These are phyloP conservation scores for Cajanus cajan DNA, from an alignment of 306 rosid species.

Conservation along the genomic window DNA sequence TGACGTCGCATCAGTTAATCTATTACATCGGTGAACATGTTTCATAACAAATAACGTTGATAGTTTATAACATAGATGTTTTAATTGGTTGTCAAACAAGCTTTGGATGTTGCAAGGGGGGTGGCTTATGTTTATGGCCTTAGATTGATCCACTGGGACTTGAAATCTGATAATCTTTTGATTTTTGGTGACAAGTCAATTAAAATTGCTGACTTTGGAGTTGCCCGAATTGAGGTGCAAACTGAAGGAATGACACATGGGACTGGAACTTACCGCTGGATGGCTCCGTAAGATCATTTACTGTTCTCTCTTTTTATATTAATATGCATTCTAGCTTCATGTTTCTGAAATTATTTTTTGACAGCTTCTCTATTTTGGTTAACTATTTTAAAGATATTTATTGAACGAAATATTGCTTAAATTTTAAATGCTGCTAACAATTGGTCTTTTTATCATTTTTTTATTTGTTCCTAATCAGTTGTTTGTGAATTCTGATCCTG, in stretches of 20 bases:
- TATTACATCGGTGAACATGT: background rate
- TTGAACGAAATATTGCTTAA: background rate
- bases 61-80: background rate
- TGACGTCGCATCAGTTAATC: background rate
- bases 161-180: conserved; percentile 93
- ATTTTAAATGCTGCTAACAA: background rate
- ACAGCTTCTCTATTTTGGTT: background rate
- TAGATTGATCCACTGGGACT: conserved; percentile 89
- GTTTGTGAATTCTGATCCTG: conserved; percentile 4
- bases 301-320: background rate
- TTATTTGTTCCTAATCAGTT: conserved; percentile 17
- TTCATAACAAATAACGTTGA: background rate
- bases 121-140: conserved; percentile 91
- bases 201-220: conserved; percentile 97
- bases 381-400: background rate
- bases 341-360: conserved; percentile 1
- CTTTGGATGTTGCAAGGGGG: conserved; percentile 96
- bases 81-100: conserved; percentile 89
- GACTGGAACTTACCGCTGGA: conserved; percentile 99
- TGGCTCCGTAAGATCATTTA: conserved; percentile 93
- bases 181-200: conserved; percentile 91
- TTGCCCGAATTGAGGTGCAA: conserved; percentile 99
- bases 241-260: conserved; percentile 99
- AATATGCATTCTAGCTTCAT: background rate
- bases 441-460: background rate